phyloP scores from a whole-genome alignment of 78 protist species.

The Dictyostelium firmibasis region DNA sequence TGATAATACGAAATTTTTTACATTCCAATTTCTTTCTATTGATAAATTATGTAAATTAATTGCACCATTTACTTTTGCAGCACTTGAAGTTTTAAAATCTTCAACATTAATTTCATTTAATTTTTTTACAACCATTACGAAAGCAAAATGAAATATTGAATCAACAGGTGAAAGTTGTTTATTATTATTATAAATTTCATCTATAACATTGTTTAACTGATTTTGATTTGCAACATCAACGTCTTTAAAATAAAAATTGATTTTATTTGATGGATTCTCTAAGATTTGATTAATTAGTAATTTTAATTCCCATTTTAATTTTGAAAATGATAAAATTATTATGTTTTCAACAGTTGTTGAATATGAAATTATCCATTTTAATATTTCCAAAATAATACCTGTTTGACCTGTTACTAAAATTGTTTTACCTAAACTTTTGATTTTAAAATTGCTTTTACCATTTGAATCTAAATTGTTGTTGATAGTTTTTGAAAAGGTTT shows the following conservation, averaged over 20 bases:
- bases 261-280: background rate
- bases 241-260: background rate
- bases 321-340: conserved; percentile 7
- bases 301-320: conserved; percentile 51
- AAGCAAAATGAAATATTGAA: conserved; percentile 61
- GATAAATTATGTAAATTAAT: conserved; percentile 61
- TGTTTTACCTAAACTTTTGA: background rate
- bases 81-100: background rate
- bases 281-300: background rate
- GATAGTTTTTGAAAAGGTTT: background rate
- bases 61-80: conserved; percentile 82
- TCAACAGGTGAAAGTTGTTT: background rate
- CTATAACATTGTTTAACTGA: background rate
- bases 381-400: conserved; percentile 16
- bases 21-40: background rate
- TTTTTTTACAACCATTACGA: background rate
- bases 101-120: background rate
- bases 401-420: conserved; percentile 46
- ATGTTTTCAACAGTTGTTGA: background rate
- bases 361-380: conserved; percentile 23
- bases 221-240: background rate
- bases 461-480: too few species aligned
- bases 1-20: conserved; percentile 44
- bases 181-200: background rate
- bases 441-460: background rate